Percentiles rank a stretch among this genome's conserved stretches.
These are phyloP conservation scores for Saussurea involucrata DNA, from an alignment of 129 eudicot species.

Conservation along the genomic window DNA sequence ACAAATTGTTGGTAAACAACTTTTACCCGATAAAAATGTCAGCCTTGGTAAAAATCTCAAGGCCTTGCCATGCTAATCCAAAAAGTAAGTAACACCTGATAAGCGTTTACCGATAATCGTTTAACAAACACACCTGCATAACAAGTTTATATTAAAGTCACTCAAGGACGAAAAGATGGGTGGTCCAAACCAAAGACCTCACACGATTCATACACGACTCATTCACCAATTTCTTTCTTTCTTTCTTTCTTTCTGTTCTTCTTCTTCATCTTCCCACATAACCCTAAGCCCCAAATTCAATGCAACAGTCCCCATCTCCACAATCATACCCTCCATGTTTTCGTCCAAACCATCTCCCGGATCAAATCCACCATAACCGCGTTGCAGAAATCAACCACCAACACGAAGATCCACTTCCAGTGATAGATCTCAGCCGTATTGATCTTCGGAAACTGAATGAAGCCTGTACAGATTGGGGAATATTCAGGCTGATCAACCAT, in stretches of 20 bases:
- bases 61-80: no score
- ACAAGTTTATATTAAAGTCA: no score
- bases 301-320: conserved; percentile 14
- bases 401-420: conserved; percentile 31
- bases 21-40: no score
- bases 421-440: conserved; percentile 39
- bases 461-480: conserved; percentile 76
- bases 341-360: conserved; percentile 7
- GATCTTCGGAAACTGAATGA: conserved; percentile 17
- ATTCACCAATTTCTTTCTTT: neutral
- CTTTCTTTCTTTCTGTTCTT: neutral
- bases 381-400: neutral
- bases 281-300: conserved; percentile 30
- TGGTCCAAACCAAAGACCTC: neutral
- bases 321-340: conserved; percentile 37
- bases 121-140: no score
- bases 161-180: neutral
- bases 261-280: neutral
- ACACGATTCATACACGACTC: neutral
- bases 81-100: no score
- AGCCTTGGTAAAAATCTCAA: no score
- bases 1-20: no score
- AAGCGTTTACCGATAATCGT: no score
- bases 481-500: conserved; percentile 77
- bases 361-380: neutral